Conservation (phyloP, 1,284 basidiomycete genomes). For the Marasmius oreades region DNA sequence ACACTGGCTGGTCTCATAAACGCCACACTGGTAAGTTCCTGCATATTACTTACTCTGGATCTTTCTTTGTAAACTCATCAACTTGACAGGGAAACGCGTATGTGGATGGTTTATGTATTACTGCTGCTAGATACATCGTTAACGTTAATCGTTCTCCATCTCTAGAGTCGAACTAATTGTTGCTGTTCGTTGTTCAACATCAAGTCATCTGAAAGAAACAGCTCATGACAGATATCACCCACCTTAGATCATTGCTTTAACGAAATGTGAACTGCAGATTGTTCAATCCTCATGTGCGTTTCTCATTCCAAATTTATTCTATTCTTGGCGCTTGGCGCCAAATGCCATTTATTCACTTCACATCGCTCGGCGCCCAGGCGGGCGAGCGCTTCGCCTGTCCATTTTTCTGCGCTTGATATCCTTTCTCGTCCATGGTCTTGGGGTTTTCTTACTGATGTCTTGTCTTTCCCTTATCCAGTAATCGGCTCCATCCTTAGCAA, state of each 20-base stretch:
- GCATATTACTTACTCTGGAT: not conserved
- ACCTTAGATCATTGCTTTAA: conserved; percentile 72
- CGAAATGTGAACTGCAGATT: conserved; percentile 76
- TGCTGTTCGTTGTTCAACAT: conserved; percentile 46
- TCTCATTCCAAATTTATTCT: not conserved
- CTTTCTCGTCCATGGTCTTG: not conserved
- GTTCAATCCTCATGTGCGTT: conserved; percentile 79
- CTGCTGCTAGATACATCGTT: too few species aligned
- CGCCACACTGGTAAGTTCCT: conserved; percentile 68
- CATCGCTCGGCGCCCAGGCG: not conserved
- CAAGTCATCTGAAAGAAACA: conserved; percentile 14
- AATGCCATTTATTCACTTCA: not conserved
- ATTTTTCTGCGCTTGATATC: not conserved
- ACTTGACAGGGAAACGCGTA: conserved; percentile 68
- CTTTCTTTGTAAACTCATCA: conserved; percentile 6
- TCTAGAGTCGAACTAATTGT: conserved; percentile 77
- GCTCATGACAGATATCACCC: conserved; percentile 12
- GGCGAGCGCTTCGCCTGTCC: not conserved
- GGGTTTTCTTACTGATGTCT: not conserved
- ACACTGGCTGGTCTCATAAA: conserved; percentile 84
- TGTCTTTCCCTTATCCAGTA: conserved; percentile 40
- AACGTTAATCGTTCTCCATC: not conserved
- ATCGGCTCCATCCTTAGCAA: conserved; percentile 83
- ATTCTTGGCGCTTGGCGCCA: not conserved
- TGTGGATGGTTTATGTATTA: conserved; percentile 27